Percentiles rank a stretch among this genome's conserved stretches.
Conservation (phyloP, 345 rosid species). For the Citrus reticulata region DNA sequence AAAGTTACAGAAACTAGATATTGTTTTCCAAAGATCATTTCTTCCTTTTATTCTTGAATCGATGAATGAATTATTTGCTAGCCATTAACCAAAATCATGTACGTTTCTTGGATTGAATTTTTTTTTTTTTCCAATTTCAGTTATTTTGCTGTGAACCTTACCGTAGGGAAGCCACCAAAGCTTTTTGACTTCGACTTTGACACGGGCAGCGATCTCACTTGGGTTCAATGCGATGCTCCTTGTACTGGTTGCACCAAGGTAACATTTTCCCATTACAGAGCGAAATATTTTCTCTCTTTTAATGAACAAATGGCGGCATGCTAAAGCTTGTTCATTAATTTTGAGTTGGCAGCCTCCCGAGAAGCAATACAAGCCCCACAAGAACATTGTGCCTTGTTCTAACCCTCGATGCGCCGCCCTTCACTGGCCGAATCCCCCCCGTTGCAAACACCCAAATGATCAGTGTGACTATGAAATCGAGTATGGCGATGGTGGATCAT, state of each 20-base stretch:
- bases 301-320: too few relatives aligned
- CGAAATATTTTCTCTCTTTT: neutral
- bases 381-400: neutral
- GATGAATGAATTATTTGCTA: neutral
- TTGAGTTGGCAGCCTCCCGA: neutral
- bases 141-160: neutral
- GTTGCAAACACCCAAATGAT: neutral
- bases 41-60: neutral
- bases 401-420: neutral
- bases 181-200: neutral
- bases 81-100: neutral
- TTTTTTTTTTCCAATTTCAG: neutral
- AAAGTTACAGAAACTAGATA: neutral
- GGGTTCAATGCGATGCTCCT: conserved; percentile 4
- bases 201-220: neutral
- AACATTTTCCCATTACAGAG: neutral
- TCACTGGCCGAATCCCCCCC: neutral
- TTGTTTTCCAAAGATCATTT: too few relatives aligned
- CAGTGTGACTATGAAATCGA: neutral
- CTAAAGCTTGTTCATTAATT: neutral
- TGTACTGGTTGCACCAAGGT: neutral
- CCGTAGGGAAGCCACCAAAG: neutral
- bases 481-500: neutral
- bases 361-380: neutral
- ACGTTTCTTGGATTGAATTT: neutral